Base-by-base conservation (phyloP, 441 rosid species). In the Rhodomyrtus psidioides region DNA sequence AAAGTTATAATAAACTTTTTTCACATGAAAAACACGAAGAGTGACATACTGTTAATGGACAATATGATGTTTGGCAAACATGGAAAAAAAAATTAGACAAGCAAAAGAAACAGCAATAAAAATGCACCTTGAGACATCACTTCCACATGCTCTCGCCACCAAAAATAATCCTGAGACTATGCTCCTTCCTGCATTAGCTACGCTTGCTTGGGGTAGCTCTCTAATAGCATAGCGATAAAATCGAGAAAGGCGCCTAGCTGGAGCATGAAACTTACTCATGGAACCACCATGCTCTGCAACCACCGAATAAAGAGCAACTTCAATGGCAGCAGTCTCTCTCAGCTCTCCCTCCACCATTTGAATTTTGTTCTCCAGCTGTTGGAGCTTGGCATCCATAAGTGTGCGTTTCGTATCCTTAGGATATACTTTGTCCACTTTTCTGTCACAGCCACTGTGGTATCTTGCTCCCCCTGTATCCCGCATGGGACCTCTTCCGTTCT, bases 281-380 rank as follows among this genome's bases (percentile, higher is more conserved):
- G 99, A 96, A 89, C 97, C 95, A 90, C 97, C 99, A 91, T 97
- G 98, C 88, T 97, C 99, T 28, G 98, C 96, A 42, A 93, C 94
- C 83, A 96, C 94, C 0, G 97, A 93, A 89, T 93, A 97, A 84
- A 97, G 93, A 88, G 99, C 93, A 89, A 95, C 96, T 91, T 97
- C 99, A 49, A 93, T 65, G 13, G 95, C 97, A 90, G 98, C 99
- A 91, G 98, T 95, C 94, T 97, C 99, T 90, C 95, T 89, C 88
- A 97, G 86, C 91, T 97, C 99, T 84, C 95, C 93, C 89, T 97
- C 99, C 62, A 96, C 97, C 95, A 91, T 91, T 87, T 92, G 93
- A 85, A 96, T 91, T 90, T 88, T 95, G 89, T 84, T 89, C 91
- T 95, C 97, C 93, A 96, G 90, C 83, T 91, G 91, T 87, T 93